Conservation (phyloP, 148 eudicot genomes). For the Vaccinium darrowii region DNA sequence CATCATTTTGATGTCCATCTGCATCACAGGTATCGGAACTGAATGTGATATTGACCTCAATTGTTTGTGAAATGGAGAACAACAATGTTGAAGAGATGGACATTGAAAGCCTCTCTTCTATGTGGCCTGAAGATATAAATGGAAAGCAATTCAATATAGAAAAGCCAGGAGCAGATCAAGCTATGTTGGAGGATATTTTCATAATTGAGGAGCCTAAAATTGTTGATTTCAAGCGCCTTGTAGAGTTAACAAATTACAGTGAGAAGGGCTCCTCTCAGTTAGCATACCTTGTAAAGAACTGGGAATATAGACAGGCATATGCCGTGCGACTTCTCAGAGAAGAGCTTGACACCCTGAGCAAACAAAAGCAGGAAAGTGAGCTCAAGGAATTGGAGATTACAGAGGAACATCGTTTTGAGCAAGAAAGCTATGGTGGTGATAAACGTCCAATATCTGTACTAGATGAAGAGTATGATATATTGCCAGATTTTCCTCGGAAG, state of each 20-base stretch:
- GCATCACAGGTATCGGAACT: background rate
- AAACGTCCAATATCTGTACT: slow-evolving; percentile 57
- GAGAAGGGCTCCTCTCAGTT: slow-evolving; percentile 77
- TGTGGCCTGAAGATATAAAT: slow-evolving; percentile 87
- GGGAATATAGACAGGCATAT: slow-evolving; percentile 83
- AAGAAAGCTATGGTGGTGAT: slow-evolving; percentile 46
- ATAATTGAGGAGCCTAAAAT: slow-evolving; percentile 49
- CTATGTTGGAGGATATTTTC: slow-evolving; percentile 60
- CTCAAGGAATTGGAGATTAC: slow-evolving; percentile 72
- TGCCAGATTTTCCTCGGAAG: slow-evolving; percentile 54
- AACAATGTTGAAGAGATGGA: slow-evolving; percentile 62
- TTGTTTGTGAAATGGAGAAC: slow-evolving; percentile 45
- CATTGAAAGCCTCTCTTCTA: slow-evolving; percentile 55
- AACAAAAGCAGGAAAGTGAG: slow-evolving; percentile 74
- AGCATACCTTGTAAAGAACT: slow-evolving; percentile 60
- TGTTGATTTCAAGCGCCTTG: slow-evolving; percentile 61
- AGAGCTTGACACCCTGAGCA: slow-evolving; percentile 67
- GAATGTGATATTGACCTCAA: slow-evolving; percentile 12
- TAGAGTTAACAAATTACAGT: slow-evolving; percentile 60
- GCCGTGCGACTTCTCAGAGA: slow-evolving; percentile 74
- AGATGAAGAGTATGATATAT: slow-evolving; percentile 54
- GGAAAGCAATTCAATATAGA: slow-evolving; percentile 75
- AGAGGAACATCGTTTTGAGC: slow-evolving; percentile 76
- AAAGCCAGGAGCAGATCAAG: slow-evolving; percentile 62
- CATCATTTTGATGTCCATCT: background rate